Conservation (phyloP, 2,329 filamentous ascomycete genomes). For the Penicillium brevicompactum region DNA sequence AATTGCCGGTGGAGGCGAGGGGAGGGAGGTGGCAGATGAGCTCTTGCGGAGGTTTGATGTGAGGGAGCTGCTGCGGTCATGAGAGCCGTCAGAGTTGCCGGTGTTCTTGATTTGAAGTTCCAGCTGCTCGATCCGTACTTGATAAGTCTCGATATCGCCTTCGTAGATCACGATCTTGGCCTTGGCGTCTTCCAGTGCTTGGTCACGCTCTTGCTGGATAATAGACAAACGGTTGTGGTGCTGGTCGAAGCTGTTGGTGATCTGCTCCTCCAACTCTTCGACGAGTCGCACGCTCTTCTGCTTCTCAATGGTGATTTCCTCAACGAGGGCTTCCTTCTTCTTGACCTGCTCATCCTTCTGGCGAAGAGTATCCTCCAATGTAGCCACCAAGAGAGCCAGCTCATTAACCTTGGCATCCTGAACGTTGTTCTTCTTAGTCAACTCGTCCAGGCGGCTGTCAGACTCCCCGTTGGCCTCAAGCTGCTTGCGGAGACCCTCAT, state of each 20-base stretch:
- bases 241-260: constrained; percentile 92
- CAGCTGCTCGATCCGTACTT: constrained; percentile 63
- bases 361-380: constrained; percentile 47
- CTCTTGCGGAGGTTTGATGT: constrained; percentile 81
- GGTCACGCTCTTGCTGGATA: constrained; percentile 72
- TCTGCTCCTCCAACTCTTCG: constrained; percentile 94
- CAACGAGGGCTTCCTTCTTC: constrained; percentile 49
- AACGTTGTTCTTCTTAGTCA: constrained; percentile 49
- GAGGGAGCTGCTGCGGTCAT: constrained; percentile 60
- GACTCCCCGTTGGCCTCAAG: constrained; percentile 40
- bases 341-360: constrained; percentile 48
- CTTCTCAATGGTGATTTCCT: constrained; percentile 65
- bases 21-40: constrained; percentile 76
- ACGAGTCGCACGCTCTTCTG: constrained; percentile 90
- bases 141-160: constrained; percentile 64
- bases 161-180: constrained; percentile 64
- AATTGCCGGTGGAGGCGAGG: constrained; percentile 91
- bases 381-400: constrained; percentile 52
- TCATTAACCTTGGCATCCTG: constrained; percentile 60
- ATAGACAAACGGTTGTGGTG: constrained; percentile 89
- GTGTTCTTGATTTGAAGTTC: constrained; percentile 57
- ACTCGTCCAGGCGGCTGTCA: constrained; percentile 38
- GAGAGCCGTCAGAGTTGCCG: constrained; percentile 40
- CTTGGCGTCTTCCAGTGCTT: constrained; percentile 77
- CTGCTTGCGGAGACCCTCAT: constrained; percentile 42